These are phyloP conservation scores for Kockiozyma suomiensis DNA, from an alignment of 805 yeast genomes.

Conservation along the genomic window DNA sequence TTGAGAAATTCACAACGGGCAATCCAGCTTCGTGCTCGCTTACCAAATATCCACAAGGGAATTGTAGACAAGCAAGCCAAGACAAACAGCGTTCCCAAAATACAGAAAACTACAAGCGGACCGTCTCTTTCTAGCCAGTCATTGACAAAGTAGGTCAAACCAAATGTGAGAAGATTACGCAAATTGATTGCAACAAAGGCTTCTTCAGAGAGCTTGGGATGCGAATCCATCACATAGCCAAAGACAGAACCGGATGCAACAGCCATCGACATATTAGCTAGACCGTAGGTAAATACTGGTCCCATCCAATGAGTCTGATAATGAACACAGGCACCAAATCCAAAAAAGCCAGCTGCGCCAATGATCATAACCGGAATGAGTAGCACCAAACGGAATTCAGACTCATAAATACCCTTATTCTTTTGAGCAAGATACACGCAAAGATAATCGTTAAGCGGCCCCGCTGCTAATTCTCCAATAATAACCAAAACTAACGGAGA, in stretches of 20 bases:
- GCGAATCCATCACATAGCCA: conserved; percentile 11
- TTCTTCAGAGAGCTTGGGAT: conserved; percentile 7
- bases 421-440: conserved; percentile 49
- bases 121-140: conserved; percentile 12
- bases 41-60: conserved; percentile 11
- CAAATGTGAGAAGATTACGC: conserved; percentile 8
- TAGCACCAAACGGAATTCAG: conserved; percentile 62
- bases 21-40: conserved; percentile 7
- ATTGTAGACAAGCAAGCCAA: neutral
- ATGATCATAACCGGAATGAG: conserved; percentile 52
- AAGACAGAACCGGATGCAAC: conserved; percentile 3
- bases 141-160: conserved; percentile 4
- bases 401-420: conserved; percentile 62
- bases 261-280: conserved; percentile 7
- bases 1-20: neutral
- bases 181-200: conserved; percentile 5
- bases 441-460: conserved; percentile 53
- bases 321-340: conserved; percentile 63
- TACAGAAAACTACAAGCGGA: neutral
- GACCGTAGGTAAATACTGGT: conserved; percentile 1
- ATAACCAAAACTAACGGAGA: conserved; percentile 52
- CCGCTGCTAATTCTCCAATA: conserved; percentile 58
- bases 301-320: conserved; percentile 9
- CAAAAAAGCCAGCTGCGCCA: conserved; percentile 56
- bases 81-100: neutral